Evolutionary conservation across 495 filamentous ascomycete genomes (phyloP).

Genomic region (Rusavskia elegans): DNA sequence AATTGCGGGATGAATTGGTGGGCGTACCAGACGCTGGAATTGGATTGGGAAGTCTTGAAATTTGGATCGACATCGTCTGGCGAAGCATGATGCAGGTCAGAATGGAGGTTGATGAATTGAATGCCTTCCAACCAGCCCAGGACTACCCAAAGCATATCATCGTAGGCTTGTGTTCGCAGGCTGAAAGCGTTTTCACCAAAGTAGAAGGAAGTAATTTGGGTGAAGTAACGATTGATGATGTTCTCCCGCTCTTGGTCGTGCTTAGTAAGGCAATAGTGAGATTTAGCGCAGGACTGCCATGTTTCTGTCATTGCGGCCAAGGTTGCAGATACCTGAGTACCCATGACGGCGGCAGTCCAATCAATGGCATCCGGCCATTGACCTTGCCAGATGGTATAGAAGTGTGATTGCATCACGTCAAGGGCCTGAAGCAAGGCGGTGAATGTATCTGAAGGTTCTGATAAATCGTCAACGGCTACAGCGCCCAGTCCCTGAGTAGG

Average conservation of each 20-base stretch:
- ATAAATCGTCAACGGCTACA: not conserved
- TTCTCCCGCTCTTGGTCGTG: constrained; percentile 45
- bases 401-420: constrained; percentile 57
- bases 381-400: constrained; percentile 62
- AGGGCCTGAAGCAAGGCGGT: constrained; percentile 40
- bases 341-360: constrained; percentile 84
- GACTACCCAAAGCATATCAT: constrained; percentile 97
- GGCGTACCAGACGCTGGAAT: constrained; percentile 48
- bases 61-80: constrained; percentile 4
- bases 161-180: constrained; percentile 68
- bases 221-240: constrained; percentile 66
- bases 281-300: constrained; percentile 15
- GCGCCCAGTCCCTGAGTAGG: too few species aligned
- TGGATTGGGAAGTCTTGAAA: constrained; percentile 5
- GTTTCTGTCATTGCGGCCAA: constrained; percentile 43
- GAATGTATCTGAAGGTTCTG: not conserved
- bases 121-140: constrained; percentile 78
- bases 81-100: constrained; percentile 36
- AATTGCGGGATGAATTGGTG: constrained; percentile 61
- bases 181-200: constrained; percentile 72
- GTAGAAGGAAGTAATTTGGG: constrained; percentile 58
- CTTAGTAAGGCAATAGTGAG: constrained; percentile 6
- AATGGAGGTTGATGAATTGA: constrained; percentile 58
- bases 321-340: constrained; percentile 60
- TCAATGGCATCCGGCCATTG: constrained; percentile 81